Conservation (phyloP, 768 basidiomycete species). For the Porpolomopsis calyptriformis region DNA sequence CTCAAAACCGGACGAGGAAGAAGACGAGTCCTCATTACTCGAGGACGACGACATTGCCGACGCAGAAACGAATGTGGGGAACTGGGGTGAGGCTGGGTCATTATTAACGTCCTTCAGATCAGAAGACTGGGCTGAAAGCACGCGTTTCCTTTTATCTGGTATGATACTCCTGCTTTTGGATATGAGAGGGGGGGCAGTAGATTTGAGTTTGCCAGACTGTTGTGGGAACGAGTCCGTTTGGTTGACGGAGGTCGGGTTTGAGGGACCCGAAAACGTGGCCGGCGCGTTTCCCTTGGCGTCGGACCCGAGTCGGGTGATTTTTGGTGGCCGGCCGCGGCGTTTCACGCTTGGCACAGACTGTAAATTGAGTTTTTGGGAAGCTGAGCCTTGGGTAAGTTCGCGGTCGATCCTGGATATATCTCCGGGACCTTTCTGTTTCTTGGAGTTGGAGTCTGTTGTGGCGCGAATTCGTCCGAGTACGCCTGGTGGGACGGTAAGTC, state of each 20-base stretch:
- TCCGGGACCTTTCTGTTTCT: slow-evolving; percentile 24
- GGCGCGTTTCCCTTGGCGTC: slow-evolving; percentile 16
- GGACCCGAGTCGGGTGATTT: slow-evolving; percentile 29
- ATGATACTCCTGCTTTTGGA: slow-evolving; percentile 21
- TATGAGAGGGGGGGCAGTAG: slow-evolving; percentile 13
- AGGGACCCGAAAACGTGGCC: slow-evolving; percentile 12
- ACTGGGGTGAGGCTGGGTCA: slow-evolving; percentile 28
- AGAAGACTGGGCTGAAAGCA: slow-evolving; percentile 23
- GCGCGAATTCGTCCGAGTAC: slow-evolving; percentile 36
- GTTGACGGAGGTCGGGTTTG: slow-evolving; percentile 9
- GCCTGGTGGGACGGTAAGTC: slow-evolving; percentile 52
- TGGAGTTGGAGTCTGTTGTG: slow-evolving; percentile 11
- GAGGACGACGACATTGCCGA: slow-evolving; percentile 41
- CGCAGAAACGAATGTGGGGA: slow-evolving; percentile 63
- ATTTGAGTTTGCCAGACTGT: slow-evolving; percentile 14
- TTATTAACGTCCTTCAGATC: slow-evolving; percentile 27
- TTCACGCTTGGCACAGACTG: slow-evolving; percentile 22
- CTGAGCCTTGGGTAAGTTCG: slow-evolving; percentile 6
- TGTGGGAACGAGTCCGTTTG: slow-evolving; percentile 12
- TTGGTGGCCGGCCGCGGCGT: slow-evolving; percentile 50
- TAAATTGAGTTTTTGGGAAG: slow-evolving; percentile 1
- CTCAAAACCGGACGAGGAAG: slow-evolving; percentile 31
- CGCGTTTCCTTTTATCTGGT: slow-evolving; percentile 28
- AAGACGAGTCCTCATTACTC: slow-evolving; percentile 35
- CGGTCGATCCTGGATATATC: slow-evolving; percentile 18